phyloP scores from a whole-genome alignment of 805 yeast genomes.

The Hanseniaspora lachancei region DNA sequence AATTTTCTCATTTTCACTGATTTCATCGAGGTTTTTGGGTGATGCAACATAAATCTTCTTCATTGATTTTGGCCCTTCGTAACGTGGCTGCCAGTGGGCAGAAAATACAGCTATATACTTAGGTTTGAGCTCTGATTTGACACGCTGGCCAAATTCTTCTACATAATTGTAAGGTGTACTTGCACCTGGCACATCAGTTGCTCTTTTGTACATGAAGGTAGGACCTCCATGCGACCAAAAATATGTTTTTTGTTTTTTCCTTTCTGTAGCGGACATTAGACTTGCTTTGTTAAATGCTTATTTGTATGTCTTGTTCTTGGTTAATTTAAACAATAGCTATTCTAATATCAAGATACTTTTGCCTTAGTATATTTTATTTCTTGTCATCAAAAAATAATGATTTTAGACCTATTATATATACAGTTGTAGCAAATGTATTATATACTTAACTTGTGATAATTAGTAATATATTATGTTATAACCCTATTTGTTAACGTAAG shows the following conservation, averaged over 20 bases:
- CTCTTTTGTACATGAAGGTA: conserved; percentile 44
- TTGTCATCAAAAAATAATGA: too few species aligned
- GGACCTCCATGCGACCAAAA: conserved; percentile 81
- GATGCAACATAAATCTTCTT: background rate
- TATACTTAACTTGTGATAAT: background rate
- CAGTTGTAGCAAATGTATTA: background rate
- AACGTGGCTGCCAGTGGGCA: conserved; percentile 65
- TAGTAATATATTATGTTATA: background rate
- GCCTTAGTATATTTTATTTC: too few species aligned
- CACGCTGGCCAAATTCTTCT: conserved; percentile 37
- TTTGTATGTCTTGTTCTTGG: background rate
- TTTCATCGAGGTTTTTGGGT: background rate
- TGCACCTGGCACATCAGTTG: conserved; percentile 30
- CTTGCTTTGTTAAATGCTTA: background rate
- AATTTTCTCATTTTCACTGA: background rate
- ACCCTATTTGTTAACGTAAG: background rate
- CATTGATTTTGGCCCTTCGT: conserved; percentile 19
- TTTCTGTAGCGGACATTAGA: background rate
- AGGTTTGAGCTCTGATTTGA: conserved; percentile 42
- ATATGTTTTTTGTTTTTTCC: conserved; percentile 35
- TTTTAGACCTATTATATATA: too few species aligned
- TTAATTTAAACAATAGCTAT: background rate
- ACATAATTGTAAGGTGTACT: conserved; percentile 42
- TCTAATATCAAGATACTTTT: too few species aligned
- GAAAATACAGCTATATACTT: conserved; percentile 53